A percentile compares a stretch with the other conserved stretches of the same genome.
These are phyloP conservation scores for Metschnikowia cubensis DNA, from an alignment of 805 yeast genomes.

Conservation along the genomic window DNA sequence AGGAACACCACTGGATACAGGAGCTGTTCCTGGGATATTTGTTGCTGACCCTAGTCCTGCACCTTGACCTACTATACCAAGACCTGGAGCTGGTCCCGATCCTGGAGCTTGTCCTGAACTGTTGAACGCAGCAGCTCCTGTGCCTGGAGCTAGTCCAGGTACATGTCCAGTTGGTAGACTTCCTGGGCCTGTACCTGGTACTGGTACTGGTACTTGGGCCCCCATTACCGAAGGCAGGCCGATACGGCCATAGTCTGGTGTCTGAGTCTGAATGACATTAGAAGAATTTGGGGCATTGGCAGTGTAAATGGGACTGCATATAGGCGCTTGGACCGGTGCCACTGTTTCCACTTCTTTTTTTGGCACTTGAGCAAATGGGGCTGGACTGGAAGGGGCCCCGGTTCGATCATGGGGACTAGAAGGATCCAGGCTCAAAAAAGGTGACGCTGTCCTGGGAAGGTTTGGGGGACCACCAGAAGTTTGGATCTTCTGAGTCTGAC, in stretches of 20 bases:
- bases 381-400: too few relatives aligned
- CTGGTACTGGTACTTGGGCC: background rate
- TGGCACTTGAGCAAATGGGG: background rate
- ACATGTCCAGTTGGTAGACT: too few relatives aligned
- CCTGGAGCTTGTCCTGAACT: background rate
- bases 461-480: too few relatives aligned
- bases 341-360: background rate
- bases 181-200: background rate
- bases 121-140: background rate
- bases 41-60: background rate
- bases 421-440: too few relatives aligned
- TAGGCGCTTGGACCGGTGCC: background rate
- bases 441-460: too few relatives aligned
- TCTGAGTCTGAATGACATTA: background rate
- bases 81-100: too few relatives aligned
- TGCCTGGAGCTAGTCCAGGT: background rate
- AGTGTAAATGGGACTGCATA: too few relatives aligned
- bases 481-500: too few relatives aligned
- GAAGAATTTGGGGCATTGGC: background rate
- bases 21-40: background rate
- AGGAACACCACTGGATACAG: background rate
- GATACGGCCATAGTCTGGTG: background rate
- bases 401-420: too few relatives aligned
- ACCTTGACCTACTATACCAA: background rate
- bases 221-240: background rate